Evolutionary conservation across 2,329 filamentous ascomycete genomes (phyloP), one percentile per base, ranked within the genome.

Genomic region (Cadophora sp.): DNA sequence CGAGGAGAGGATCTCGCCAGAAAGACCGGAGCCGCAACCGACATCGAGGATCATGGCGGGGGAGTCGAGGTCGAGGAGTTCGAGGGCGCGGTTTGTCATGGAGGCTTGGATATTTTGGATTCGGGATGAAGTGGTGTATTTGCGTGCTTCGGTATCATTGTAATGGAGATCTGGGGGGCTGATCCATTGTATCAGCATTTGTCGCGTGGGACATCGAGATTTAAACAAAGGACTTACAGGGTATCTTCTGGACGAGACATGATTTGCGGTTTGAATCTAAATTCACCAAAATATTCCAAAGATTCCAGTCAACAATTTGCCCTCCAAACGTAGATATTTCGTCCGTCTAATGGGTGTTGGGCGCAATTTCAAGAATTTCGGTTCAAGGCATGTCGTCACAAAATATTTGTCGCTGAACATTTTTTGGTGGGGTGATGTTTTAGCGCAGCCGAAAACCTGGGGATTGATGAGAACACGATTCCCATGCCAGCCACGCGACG

Each of bases 221-320:
- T 34, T 16, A 61, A 62, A 4, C 19, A 22, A 48, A 48, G 59
- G 65, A 76, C 87, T 77, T 85, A 96, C 92, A 98, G 89, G 73
- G 89, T 92, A 83, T 99, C 96, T 85, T 99, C 96, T 72, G 96
- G 96, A 75, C 96, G 93, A 78, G 96, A 98, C 96, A 99, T 98
- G 78, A 58, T 91, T n/a, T 83, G 79, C 72, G 70, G 74, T 65
- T 56, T 66, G 58, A 63, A 74, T 73, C 72, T 75, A 71, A 73
- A 67, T 53, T 55, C 56, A 69, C 68, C 73, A 68, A 68, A 27
- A 27, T 24, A 26, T 65, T 51, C 53, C 66, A 5, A 51, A 65
- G 69, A 70, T 61, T 59, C 71, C 65, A 71, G 66, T 14, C 31
- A 64, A 64, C 46, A 11, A 16, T 48, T 62, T 9, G 62, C 62